phyloP scores from a whole-genome alignment of 768 basidiomycete species.

The Sistotremastrum suecicum region DNA sequence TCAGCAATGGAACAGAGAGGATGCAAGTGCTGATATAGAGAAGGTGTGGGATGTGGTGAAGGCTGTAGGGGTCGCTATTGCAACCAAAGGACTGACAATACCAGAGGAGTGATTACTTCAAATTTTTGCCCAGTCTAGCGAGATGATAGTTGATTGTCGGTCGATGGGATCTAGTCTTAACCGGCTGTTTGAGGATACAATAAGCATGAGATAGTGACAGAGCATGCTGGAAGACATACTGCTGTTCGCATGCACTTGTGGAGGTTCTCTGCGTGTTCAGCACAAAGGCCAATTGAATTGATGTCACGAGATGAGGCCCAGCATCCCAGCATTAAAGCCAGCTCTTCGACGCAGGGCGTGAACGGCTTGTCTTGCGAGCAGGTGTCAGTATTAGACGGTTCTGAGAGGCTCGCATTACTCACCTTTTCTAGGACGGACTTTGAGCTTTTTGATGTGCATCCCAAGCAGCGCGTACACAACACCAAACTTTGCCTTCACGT shows the following conservation, averaged over 20 bases:
- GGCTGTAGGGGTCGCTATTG: slow-evolving; percentile 4
- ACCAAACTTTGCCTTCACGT: slow-evolving; percentile 3
- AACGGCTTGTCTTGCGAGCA: slow-evolving; percentile 6
- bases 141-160: slow-evolving; percentile 87
- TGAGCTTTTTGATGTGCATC: slow-evolving; percentile 68
- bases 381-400: neutral
- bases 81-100: neutral
- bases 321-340: slow-evolving; percentile 71
- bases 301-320: slow-evolving; percentile 68
- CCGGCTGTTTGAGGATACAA: slow-evolving; percentile 31
- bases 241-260: slow-evolving; percentile 79
- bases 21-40: slow-evolving; percentile 3
- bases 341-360: slow-evolving; percentile 51
- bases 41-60: slow-evolving; percentile 7
- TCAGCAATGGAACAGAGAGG: neutral
- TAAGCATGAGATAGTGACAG: slow-evolving; percentile 1
- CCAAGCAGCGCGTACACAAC: slow-evolving; percentile 18
- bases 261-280: slow-evolving; percentile 41
- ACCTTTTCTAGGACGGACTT: slow-evolving; percentile 70
- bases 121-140: slow-evolving; percentile 59
- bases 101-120: slow-evolving; percentile 31
- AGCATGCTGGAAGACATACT: slow-evolving; percentile 31
- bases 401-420: slow-evolving; percentile 9
- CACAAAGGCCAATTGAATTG: slow-evolving; percentile 38
- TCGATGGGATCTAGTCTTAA: slow-evolving; percentile 49